Percentiles rank a stretch among this genome's conserved stretches.
Evolutionary conservation across 1,284 basidiomycete species (phyloP).

Genomic region (Ganoderma leucocontextum): DNA sequence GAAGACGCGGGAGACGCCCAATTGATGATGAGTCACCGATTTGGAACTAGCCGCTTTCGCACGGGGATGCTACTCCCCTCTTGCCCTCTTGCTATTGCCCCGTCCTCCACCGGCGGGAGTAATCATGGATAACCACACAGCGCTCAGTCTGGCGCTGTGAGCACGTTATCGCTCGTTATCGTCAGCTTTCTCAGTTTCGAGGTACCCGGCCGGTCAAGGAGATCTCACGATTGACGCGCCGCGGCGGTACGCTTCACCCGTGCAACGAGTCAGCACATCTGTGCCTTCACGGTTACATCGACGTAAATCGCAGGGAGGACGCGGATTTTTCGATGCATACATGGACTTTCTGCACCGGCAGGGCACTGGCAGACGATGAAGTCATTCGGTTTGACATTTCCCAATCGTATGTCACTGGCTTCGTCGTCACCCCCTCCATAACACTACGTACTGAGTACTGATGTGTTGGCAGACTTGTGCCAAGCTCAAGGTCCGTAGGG

Average conservation of each 20-base stretch:
- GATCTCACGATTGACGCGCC: not conserved
- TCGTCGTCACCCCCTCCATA: no score
- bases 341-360: no score
- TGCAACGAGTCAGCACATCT: no score
- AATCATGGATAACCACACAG: not conserved
- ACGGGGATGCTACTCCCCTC: not conserved
- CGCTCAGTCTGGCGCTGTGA: not conserved
- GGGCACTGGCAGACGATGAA: no score
- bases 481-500: not conserved
- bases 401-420: no score
- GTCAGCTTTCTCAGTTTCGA: not conserved
- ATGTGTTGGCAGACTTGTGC: no score
- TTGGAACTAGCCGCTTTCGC: not conserved
- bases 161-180: not conserved
- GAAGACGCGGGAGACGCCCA: not conserved
- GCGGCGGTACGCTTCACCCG: not conserved
- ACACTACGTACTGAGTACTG: no score
- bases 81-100: not conserved
- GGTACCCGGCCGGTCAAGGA: not conserved
- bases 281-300: no score
- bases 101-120: not conserved
- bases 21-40: not conserved
- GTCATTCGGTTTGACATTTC: no score
- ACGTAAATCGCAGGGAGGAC: no score
- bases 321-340: no score